Conservation (phyloP, 805 yeast species). For the Monosporozyma aerobia region DNA sequence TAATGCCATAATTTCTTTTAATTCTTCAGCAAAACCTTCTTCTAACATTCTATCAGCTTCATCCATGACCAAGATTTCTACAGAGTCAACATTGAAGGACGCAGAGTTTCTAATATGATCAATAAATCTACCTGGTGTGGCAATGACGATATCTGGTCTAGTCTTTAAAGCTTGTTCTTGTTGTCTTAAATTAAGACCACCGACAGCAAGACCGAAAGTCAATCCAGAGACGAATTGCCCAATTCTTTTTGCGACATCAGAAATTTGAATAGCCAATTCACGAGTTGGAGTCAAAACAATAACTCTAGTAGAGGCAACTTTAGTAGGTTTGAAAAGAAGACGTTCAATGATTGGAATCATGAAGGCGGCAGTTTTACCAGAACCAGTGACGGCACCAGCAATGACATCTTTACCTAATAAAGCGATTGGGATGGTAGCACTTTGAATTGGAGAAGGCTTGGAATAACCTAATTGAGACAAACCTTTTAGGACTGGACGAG, state of each 20-base stretch:
- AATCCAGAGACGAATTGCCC: constrained; percentile 68
- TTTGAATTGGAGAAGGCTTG: constrained; percentile 90
- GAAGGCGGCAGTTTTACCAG: constrained; percentile 98
- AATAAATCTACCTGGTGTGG: constrained; percentile 97
- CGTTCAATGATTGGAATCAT: constrained; percentile 94
- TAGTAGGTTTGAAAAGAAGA: constrained; percentile 77
- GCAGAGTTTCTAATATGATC: constrained; percentile 96
- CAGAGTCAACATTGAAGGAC: constrained; percentile 79
- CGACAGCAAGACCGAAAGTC: constrained; percentile 92
- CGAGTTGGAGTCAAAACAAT: constrained; percentile 91
- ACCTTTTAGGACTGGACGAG: constrained; percentile 86
- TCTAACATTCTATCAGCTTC: constrained; percentile 99
- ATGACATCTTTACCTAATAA: constrained; percentile 90
- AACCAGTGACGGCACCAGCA: constrained; percentile 99
- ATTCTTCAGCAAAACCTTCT: constrained; percentile 95
- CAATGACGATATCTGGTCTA: constrained; percentile 93
- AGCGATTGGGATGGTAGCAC: constrained; percentile 89
- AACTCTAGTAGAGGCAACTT: constrained; percentile 81
- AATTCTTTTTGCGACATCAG: constrained; percentile 83
- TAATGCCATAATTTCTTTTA: constrained; percentile 78
- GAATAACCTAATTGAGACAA: constrained; percentile 70
- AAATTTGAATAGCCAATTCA: constrained; percentile 93
- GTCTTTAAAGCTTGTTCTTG: constrained; percentile 90
- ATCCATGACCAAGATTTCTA: constrained; percentile 87
- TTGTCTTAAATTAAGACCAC: constrained; percentile 90